Conservation (phyloP, 2,329 filamentous ascomycete species). For the Beauveria pseudobassiana region DNA sequence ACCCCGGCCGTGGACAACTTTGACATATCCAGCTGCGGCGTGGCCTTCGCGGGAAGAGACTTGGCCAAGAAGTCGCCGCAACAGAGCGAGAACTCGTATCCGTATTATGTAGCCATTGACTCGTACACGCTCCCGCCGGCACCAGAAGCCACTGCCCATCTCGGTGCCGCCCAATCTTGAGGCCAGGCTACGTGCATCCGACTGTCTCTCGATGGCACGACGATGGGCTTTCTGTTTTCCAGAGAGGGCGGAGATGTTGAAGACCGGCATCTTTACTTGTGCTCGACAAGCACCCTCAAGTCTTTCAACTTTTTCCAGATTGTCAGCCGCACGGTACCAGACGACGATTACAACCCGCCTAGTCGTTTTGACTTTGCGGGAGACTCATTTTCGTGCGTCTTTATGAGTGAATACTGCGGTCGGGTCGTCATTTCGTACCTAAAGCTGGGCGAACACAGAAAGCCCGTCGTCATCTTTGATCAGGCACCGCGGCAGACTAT, state of each 20-base stretch:
- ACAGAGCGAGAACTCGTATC: conserved; percentile 14
- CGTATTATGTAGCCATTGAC: conserved; percentile 27
- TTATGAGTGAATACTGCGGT: conserved; percentile 27
- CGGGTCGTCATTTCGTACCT: conserved; percentile 26
- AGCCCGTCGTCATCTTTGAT: conserved; percentile 19
- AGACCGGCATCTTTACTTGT: conserved; percentile 24
- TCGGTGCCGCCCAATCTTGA: conserved; percentile 12
- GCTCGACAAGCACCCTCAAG: conserved; percentile 19
- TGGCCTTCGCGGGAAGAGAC: conserved; percentile 26
- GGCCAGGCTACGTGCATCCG: conserved; percentile 20
- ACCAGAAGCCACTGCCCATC: conserved; percentile 19
- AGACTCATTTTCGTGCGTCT: conserved; percentile 25
- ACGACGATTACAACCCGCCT: conserved; percentile 23
- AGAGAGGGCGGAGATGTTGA: conserved; percentile 18
- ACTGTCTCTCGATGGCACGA: conserved; percentile 29
- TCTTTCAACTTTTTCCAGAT: conserved; percentile 7
- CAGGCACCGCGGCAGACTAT: conserved; percentile 23
- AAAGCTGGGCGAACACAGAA: conserved; percentile 22
- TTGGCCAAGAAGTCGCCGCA: conserved; percentile 9
- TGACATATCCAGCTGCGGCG: conserved; percentile 27
- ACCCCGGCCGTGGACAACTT: conserved; percentile 19
- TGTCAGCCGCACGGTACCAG: conserved; percentile 4
- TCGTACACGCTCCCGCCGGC: conserved; percentile 22
- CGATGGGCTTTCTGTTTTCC: conserved; percentile 27
- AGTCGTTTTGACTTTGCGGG: conserved; percentile 27